Percentiles rank a stretch among this genome's conserved stretches.
phyloP scores from a whole-genome alignment of 371 early-diverging fungal genomes.

The Apophysomyces ossiformis region DNA sequence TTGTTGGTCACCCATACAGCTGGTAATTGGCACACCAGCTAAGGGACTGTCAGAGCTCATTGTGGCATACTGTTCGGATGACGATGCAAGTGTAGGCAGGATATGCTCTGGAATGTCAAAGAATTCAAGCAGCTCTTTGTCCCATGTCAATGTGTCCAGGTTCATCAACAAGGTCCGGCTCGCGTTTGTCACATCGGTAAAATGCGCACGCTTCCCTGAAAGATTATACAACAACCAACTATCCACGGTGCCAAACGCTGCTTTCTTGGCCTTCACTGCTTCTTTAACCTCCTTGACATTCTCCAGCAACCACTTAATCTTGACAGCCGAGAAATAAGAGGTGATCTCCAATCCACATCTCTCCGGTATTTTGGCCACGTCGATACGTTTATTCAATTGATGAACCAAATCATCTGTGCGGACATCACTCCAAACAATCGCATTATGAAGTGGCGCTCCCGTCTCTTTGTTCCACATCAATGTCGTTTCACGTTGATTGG shows the following conservation, averaged over 20 bases:
- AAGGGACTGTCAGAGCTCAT: slow-evolving; percentile 54
- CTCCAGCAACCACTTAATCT: slow-evolving; percentile 88
- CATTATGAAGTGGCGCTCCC: slow-evolving; percentile 80
- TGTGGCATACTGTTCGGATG: slow-evolving; percentile 77
- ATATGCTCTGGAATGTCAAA: slow-evolving; percentile 64
- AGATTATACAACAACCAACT: slow-evolving; percentile 89
- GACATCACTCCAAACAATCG: slow-evolving; percentile 91
- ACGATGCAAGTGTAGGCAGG: slow-evolving; percentile 81
- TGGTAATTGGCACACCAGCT: slow-evolving; percentile 69
- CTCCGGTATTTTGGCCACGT: slow-evolving; percentile 44
- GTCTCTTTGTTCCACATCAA: slow-evolving; percentile 82
- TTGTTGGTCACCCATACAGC: slow-evolving; percentile 92
- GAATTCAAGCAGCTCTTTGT: slow-evolving; percentile 66
- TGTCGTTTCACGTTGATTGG: slow-evolving; percentile 94
- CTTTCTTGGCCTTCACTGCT: slow-evolving; percentile 18
- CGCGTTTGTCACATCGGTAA: slow-evolving; percentile 92
- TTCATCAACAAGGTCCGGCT: slow-evolving; percentile 91
- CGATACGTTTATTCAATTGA: slow-evolving; percentile 49
- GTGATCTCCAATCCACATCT: slow-evolving; percentile 86
- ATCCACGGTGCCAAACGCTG: slow-evolving; percentile 86
- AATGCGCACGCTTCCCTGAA: slow-evolving; percentile 73
- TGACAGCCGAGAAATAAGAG: slow-evolving; percentile 90
- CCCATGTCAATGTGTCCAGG: slow-evolving; percentile 76
- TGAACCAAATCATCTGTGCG: slow-evolving; percentile 78
- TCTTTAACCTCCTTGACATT: slow-evolving; percentile 66